Evolutionary conservation across 2,329 filamentous ascomycete genomes (phyloP), one percentile per base, ranked within the genome.

Genomic region (Aspergillus floridensis): DNA sequence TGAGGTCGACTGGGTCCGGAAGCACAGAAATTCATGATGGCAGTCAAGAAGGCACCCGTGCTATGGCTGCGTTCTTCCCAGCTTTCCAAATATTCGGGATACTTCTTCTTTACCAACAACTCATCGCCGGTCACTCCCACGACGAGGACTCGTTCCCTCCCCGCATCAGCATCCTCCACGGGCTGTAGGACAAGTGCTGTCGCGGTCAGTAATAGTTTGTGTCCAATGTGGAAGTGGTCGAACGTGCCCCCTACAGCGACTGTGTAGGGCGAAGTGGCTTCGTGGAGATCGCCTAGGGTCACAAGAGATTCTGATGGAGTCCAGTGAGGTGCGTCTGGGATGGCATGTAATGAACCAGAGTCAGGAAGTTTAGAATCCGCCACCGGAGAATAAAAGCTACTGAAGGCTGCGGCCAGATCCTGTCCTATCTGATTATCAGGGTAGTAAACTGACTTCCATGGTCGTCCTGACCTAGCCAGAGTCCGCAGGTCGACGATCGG

Each of bases 201-300:
- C 62, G 93, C 93, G n/a, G 93, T 92, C 21, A 99, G 84, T 21
- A 99, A 84, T n/a, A 98, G 82, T 77, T 98, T 99, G 79, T 99
- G 95, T 5, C 95, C 95, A 4, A 91, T 88, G 72, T 99, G 95
- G 22, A 99, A 84, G 76, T 98, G 92, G 74, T 99, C 95, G 76
- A 98, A 99, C 0, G 95, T 99, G 10, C 95, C 95, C 31, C 93
- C 95, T 12, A 98, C 85, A 55, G 89, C 91, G 53, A 96, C 89
- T 14, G 85, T 83, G 60, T 81, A 77, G 72, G 90, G 84, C 47
- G 66, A 63, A 16, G 53, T 56, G 21, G 61, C 49, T 55, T 63
- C 57, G 22, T 51, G 35, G 26, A 59, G 50, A 35, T 67, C 58
- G 14, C 68, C 66, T n/a, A 69, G 60, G 51, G 52, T 52, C 52